Conservation (phyloP, 805 yeast species). For the Scheffersomyces ergatensis region DNA sequence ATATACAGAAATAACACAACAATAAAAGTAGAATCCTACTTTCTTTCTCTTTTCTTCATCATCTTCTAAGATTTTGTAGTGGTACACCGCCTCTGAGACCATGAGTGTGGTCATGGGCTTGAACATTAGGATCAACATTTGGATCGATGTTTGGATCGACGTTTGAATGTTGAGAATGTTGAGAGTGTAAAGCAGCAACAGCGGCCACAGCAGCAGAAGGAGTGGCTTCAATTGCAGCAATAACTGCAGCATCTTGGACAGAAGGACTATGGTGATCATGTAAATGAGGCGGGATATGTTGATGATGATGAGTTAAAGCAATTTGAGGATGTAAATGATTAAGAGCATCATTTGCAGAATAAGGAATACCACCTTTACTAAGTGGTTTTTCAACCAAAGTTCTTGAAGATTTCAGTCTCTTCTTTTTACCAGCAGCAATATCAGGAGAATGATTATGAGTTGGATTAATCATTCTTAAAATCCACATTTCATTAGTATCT, state of each 20-base stretch:
- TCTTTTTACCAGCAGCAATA: constrained; percentile 32
- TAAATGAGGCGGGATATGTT: constrained; percentile 7
- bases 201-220: constrained; percentile 28
- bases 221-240: constrained; percentile 40
- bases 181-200: constrained; percentile 22
- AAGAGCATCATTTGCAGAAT: constrained; percentile 1
- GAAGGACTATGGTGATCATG: constrained; percentile 6
- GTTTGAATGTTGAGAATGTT: constrained; percentile 22
- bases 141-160: constrained; percentile 46
- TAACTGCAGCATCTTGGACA: constrained; percentile 39
- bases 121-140: constrained; percentile 43
- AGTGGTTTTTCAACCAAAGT: constrained; percentile 45
- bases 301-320: constrained; percentile 6
- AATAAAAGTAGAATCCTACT: too few species aligned
- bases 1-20: too few species aligned
- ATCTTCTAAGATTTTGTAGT: not conserved
- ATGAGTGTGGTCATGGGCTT: constrained; percentile 39
- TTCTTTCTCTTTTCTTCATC: too few species aligned
- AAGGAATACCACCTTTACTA: constrained; percentile 12
- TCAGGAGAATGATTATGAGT: constrained; percentile 45
- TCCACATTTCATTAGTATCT: constrained; percentile 39
- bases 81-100: constrained; percentile 8
- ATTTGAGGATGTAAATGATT: constrained; percentile 12
- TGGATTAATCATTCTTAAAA: constrained; percentile 45
- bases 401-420: constrained; percentile 36